phyloP scores from a whole-genome alignment of 768 basidiomycete genomes.

The Clitopilus passeckerianus region DNA sequence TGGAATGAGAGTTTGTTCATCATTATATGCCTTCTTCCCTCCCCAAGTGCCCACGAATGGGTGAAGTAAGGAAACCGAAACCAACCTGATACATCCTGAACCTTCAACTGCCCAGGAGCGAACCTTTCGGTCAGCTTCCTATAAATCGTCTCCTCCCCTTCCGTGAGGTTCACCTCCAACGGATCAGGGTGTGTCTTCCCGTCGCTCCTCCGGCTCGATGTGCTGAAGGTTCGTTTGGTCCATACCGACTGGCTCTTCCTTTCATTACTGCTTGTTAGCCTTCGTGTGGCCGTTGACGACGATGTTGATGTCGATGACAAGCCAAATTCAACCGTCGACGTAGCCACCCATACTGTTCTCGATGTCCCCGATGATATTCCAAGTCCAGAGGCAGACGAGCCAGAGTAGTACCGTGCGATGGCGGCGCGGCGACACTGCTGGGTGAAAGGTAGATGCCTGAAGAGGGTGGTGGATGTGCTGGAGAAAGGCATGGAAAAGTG shows the following conservation, averaged over 20 bases:
- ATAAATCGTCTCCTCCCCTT: conserved; percentile 70
- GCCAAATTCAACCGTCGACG: no score
- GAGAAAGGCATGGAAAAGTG: neutral
- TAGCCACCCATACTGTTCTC: neutral
- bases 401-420: neutral
- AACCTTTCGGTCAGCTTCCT: conserved; percentile 73
- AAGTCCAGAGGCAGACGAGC: neutral
- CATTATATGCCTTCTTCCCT: neutral
- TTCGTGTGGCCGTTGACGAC: neutral
- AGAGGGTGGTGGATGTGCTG: neutral
- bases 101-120: conserved; percentile 73
- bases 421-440: neutral
- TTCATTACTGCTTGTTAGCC: neutral
- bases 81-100: conserved; percentile 92
- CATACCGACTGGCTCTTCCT: neutral
- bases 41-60: no score
- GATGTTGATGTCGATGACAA: neutral
- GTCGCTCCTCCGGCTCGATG: conserved; percentile 13
- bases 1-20: conserved; percentile 1
- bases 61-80: conserved; percentile 13
- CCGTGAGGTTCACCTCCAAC: conserved; percentile 23
- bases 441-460: neutral
- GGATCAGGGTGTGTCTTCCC: conserved; percentile 10
- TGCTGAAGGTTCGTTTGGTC: conserved; percentile 23
- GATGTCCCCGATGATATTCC: neutral